Base-by-base conservation (phyloP, 2,329 filamentous ascomycete species). In the Diaporthe citriasiana region DNA sequence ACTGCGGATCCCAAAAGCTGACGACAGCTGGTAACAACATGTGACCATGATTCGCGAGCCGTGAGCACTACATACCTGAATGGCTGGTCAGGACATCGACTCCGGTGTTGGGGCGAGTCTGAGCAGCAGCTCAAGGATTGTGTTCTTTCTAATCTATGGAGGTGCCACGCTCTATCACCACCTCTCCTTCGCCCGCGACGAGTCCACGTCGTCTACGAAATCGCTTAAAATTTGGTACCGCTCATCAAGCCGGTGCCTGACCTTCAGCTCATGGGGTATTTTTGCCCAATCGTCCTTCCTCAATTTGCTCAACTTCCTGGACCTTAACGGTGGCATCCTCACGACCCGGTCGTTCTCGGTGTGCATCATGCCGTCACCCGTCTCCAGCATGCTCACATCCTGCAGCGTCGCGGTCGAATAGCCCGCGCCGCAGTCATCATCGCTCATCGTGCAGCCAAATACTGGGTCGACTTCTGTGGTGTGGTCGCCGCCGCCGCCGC, bases 351-450 rank as follows among this genome's bases (percentile, higher is more conserved):
- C 75, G 57, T 76, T 76, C 27, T 78, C 63, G 13, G 42, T 55
- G 13, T 66, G 53, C 35, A 76, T 71, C 40, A 78, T 45, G 47
- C 80, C 79, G 51, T 81, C 79, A 8, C 79, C 80, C 9, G 77
- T 80, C 77, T 82, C 81, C 77, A 79, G 76, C 59, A 80, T 25
- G 22, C 74, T 73, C 35, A 73, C 71, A 9, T 68, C 51, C 42
- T 80, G 35, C n/a, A 80, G 35, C 17, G 75, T 69, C 22, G 72
- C 19, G 3, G 74, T 73, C 33, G 68, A 75, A 69, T 81, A 80
- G 30, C 74, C 47, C 60, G 75, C 63, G 74, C 77, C 70, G 56
- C 70, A 13, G 35, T 73, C 70, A 10, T 45, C 53, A 8, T 50
- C 33, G 0, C 25, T 66, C 38, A 65, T 47, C 40, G 33, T 42